Evolutionary conservation across 257 asterid genomes (phyloP).

Genomic region (Salvia splendens): DNA sequence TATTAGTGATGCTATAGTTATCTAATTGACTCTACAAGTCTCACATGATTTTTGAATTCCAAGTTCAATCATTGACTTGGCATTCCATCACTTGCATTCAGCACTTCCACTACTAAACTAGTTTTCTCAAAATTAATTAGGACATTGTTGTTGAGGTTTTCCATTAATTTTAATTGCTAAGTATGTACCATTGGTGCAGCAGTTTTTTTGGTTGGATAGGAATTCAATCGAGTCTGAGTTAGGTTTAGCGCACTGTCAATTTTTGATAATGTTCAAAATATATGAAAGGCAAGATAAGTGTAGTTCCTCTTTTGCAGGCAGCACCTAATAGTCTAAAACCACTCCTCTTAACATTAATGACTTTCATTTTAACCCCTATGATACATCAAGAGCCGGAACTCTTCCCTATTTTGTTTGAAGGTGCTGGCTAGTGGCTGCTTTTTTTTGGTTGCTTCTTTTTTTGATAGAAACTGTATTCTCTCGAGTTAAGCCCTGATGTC

Average conservation of each 20-base stretch:
- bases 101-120: not conserved
- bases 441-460: not conserved
- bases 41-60: conserved; percentile 1
- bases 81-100: conserved; percentile 3
- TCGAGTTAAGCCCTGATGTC: not conserved
- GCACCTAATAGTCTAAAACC: too few species aligned
- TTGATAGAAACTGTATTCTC: not conserved
- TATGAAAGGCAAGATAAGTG: not conserved
- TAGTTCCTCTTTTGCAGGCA: too few species aligned
- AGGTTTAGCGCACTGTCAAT: not conserved
- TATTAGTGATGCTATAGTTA: not conserved
- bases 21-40: conserved; percentile 8
- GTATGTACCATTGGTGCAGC: not conserved
- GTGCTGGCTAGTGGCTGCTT: too few species aligned
- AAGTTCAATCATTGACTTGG: not conserved
- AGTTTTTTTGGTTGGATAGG: not conserved
- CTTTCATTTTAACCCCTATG: too few species aligned
- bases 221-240: not conserved
- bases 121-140: not conserved
- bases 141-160: not conserved
- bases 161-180: not conserved
- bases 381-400: too few species aligned
- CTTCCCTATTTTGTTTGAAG: too few species aligned
- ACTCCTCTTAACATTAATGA: too few species aligned
- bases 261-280: not conserved